Base-by-base conservation (phyloP, 192 early-diverging fungal species). In the Coemansia guatemalensis region DNA sequence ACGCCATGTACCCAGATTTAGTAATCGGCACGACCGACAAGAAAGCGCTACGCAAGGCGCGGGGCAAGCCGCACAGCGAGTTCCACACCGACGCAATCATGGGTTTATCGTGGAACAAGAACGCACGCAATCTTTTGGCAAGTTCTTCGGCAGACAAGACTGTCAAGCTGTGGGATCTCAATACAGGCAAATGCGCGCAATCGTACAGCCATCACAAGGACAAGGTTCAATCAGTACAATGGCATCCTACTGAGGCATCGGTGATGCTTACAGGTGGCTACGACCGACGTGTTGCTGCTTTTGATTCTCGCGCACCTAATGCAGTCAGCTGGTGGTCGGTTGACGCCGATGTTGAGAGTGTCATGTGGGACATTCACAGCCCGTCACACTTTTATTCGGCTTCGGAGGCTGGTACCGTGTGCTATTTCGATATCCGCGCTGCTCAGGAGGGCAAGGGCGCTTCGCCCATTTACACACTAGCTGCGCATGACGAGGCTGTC, bases 161-260 rank as follows among this genome's bases (percentile, higher is more conserved):
- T 18, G 91, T 98, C 25, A 99, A 99, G 77, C 85, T 99, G 32
- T 99, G 98, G 98, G 98, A 99, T 65, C 82, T 99, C 64, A 82
- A 82, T 21, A 85, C 86, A 4, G 81, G 78, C 22, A 81, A 81
- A 60, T 84, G 90, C 82, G 88, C 89, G 12, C 85, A 89, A 25
- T 94, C 89, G 23, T 98, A 92, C 75, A 60, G 48, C 8, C 92
- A 95, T 74, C 97, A 99, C 74, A 89, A 71, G 23, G 86, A 89
- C 73, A 97, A 97, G 67, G 90, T 99, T 24, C 93, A 95, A 64
- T 83, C 90, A 17, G 90, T 98, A 7, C 75, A 87, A 60, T 99
- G 98, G 98, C 90, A 98, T 78, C 89, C 89, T 8, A 71, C 86
- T 29, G 92, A 97, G 65, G 83, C 92, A 5, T 91, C 93, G 23